phyloP scores from a whole-genome alignment of 257 asterid species.

The Fraxinus cuspidata region DNA sequence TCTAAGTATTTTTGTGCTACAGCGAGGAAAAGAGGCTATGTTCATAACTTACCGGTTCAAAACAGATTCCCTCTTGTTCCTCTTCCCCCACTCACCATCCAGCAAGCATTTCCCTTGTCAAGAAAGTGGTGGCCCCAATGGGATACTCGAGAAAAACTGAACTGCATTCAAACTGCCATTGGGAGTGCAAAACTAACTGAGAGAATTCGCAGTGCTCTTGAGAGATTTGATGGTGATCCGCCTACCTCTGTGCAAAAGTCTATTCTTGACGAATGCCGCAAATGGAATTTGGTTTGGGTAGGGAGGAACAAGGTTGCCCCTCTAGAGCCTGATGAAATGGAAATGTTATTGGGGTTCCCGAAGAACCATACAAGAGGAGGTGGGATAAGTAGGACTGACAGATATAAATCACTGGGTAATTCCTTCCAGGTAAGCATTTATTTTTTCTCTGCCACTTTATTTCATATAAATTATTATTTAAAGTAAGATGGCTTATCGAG shows the following conservation, averaged over 20 bases:
- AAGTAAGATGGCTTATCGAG: not conserved
- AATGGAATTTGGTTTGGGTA: slow-evolving; percentile 93
- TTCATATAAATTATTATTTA: not conserved
- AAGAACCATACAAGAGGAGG: slow-evolving; percentile 91
- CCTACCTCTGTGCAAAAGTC: slow-evolving; percentile 47
- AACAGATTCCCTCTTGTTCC: slow-evolving; percentile 60
- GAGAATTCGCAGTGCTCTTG: slow-evolving; percentile 47
- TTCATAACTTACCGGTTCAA: slow-evolving; percentile 60
- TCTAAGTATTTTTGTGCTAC: slow-evolving; percentile 55
- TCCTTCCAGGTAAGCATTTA: slow-evolving; percentile 71
- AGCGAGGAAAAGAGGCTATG: slow-evolving; percentile 63
- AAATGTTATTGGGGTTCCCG: slow-evolving; percentile 77
- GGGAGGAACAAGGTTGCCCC: slow-evolving; percentile 91
- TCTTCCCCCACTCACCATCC: slow-evolving; percentile 50
- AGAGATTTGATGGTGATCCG: slow-evolving; percentile 55
- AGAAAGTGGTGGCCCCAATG: slow-evolving; percentile 67
- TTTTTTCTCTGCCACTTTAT: not conserved
- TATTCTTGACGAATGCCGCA: slow-evolving; percentile 66
- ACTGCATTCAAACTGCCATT: slow-evolving; percentile 54
- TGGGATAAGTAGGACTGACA: slow-evolving; percentile 82
- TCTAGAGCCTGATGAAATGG: slow-evolving; percentile 80
- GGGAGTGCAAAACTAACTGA: slow-evolving; percentile 55
- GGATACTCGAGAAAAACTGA: slow-evolving; percentile 56
- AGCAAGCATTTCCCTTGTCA: slow-evolving; percentile 55
- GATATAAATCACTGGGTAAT: slow-evolving; percentile 83